phyloP scores from a whole-genome alignment of 2,329 filamentous ascomycete species.

The Sporothrix humicola region DNA sequence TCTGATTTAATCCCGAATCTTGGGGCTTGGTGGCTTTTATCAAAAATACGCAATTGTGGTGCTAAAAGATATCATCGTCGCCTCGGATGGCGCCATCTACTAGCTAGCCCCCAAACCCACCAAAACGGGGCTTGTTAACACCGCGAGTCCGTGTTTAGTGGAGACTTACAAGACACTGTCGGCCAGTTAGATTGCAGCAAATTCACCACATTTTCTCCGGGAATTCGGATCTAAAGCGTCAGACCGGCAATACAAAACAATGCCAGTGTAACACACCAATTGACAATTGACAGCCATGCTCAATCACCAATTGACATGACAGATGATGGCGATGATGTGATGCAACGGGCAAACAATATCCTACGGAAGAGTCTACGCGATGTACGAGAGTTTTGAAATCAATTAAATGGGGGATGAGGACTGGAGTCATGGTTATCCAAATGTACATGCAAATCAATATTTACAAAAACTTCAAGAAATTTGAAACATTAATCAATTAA shows the following conservation, averaged over 20 bases:
- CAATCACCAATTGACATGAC: not conserved
- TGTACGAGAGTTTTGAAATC: not conserved
- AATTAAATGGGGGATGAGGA: not conserved
- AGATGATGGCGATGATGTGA: conserved; percentile 1
- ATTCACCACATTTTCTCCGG: not conserved
- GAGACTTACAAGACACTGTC: not conserved
- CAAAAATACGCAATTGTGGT: not conserved
- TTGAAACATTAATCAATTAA: not conserved
- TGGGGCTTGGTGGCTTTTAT: not conserved
- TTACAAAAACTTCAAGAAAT: not conserved
- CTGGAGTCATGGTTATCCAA: too few species aligned
- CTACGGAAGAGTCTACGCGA: not conserved
- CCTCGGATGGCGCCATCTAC: conserved; percentile 10
- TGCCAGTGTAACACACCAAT: not conserved
- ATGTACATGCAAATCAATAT: too few species aligned
- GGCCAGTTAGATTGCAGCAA: not conserved
- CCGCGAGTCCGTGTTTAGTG: not conserved
- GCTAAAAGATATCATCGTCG: conserved; percentile 20
- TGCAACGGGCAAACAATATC: not conserved
- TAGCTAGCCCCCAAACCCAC: not conserved
- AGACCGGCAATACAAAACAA: not conserved
- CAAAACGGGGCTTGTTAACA: not conserved
- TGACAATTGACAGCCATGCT: not conserved
- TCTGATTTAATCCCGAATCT: too few species aligned
- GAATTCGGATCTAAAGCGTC: not conserved